Evolutionary conservation across 1,284 basidiomycete genomes (phyloP), one percentile per base, ranked within the genome.

Genomic region (Anthracocystis setariae): DNA sequence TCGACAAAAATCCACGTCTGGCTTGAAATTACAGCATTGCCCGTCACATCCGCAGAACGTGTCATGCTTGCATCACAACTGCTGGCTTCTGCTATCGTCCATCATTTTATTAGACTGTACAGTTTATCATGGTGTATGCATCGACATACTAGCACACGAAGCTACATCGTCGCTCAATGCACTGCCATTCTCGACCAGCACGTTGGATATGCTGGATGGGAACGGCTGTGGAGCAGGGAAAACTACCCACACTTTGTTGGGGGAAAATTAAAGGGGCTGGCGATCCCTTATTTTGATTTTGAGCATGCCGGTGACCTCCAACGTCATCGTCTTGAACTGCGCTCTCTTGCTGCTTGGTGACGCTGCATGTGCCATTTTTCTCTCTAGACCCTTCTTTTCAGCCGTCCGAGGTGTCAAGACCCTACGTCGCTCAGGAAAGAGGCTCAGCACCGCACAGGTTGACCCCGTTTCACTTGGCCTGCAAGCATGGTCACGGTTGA

Each of bases 21-120:
- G 39, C 18, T 23, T 42, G n/a, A 23, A 20, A 42, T n/a, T n/a
- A n/a, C n/a, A n/a, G n/a, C n/a, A 42, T 20, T 42, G 13, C 5
- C 39, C 39, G 39, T 21, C 21, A n/a, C 8, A 5, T 42, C 21
- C 21, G 18, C n/a, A 23, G 21, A 42, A 42, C 39, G 39, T 42
- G 39, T 42, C 39, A 42, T 42, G 8, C 18, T 42, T 42, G 39
- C 39, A 42, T 29, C n/a, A n/a, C n/a, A n/a, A n/a, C n/a, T n/a
- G n/a, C n/a, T n/a, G n/a, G n/a, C n/a, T n/a, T n/a, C n/a, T n/a
- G n/a, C n/a, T n/a, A n/a, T n/a, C n/a, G n/a, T n/a, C n/a, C n/a
- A n/a, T n/a, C n/a, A n/a, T n/a, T n/a, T n/a, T n/a, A n/a, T n/a
- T n/a, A n/a, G n/a, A n/a, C n/a, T n/a, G n/a, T n/a, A n/a, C n/a